Conservation (phyloP, 345 rosid genomes). For the Heritiera littoralis region DNA sequence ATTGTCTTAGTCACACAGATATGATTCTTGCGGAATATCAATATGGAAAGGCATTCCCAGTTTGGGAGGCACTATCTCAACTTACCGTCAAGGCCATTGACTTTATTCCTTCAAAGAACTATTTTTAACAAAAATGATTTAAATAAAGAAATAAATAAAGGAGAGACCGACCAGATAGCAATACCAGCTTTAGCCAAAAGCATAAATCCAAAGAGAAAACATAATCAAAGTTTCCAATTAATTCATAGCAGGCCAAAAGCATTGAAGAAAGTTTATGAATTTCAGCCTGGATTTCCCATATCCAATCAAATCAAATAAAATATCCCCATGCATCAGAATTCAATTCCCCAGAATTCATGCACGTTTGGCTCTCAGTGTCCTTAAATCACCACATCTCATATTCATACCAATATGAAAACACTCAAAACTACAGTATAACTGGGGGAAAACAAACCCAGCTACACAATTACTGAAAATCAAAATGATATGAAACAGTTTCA, state of each 20-base stretch:
- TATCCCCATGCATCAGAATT: slow-evolving; percentile 4
- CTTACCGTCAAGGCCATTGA: neutral
- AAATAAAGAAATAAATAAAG: neutral
- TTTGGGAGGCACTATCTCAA: neutral
- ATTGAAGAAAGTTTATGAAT: slow-evolving; percentile 6
- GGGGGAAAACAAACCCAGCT: neutral
- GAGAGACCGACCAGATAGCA: neutral
- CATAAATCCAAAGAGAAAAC: slow-evolving; percentile 8
- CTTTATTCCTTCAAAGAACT: neutral
- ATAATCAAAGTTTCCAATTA: slow-evolving; percentile 11
- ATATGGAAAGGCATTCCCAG: slow-evolving; percentile 1
- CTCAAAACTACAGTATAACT: neutral
- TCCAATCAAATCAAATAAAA: slow-evolving; percentile 7
- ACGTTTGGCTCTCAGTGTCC: neutral
- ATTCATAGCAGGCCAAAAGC: slow-evolving; percentile 8
- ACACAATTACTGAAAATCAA: slow-evolving; percentile 3
- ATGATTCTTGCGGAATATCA: neutral
- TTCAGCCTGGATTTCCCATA: slow-evolving; percentile 12
- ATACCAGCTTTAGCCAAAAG: neutral
- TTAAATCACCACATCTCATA: slow-evolving; percentile 6
- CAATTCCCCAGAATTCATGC: slow-evolving; percentile 13
- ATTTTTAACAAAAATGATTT: neutral
- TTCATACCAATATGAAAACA: neutral
- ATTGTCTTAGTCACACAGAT: neutral
- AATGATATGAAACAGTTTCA: slow-evolving; percentile 17